These are phyloP conservation scores for Cicer chorassanicum DNA, from an alignment of 306 rosid genomes.

Conservation along the genomic window DNA sequence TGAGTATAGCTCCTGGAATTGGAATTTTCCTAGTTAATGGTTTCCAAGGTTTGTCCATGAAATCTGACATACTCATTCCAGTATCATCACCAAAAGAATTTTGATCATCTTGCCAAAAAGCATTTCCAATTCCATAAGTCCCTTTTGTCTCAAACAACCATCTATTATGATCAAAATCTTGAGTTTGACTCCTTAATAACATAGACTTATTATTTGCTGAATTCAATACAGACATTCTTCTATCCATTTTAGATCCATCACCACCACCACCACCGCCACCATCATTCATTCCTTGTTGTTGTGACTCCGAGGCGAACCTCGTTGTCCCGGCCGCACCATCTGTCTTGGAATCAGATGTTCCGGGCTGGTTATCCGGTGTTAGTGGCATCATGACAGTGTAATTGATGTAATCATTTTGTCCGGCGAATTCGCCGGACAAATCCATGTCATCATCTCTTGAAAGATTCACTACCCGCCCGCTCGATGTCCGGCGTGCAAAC, in stretches of 20 bases:
- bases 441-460: slow-evolving; percentile 75
- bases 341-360: slow-evolving; percentile 50
- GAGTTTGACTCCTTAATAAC: slow-evolving; percentile 75
- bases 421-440: slow-evolving; percentile 56
- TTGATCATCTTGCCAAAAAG: slow-evolving; percentile 71
- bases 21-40: slow-evolving; percentile 75
- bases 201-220: slow-evolving; percentile 70
- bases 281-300: background rate
- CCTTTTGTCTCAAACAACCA: slow-evolving; percentile 90
- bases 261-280: slow-evolving; percentile 8
- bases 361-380: slow-evolving; percentile 84
- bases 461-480: slow-evolving; percentile 65
- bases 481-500: slow-evolving; percentile 64
- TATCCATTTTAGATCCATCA: slow-evolving; percentile 53
- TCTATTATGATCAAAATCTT: slow-evolving; percentile 85
- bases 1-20: slow-evolving; percentile 62
- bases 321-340: slow-evolving; percentile 45
- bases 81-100: slow-evolving; percentile 47
- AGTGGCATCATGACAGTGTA: slow-evolving; percentile 90
- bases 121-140: slow-evolving; percentile 82
- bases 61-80: slow-evolving; percentile 71
- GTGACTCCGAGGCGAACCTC: slow-evolving; percentile 31
- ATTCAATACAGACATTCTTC: slow-evolving; percentile 71
- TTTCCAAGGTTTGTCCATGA: slow-evolving; percentile 89
- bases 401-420: slow-evolving; percentile 68